Evolutionary conservation across 768 basidiomycete species (phyloP).

Genomic region (Termitomyces bulborhizus): DNA sequence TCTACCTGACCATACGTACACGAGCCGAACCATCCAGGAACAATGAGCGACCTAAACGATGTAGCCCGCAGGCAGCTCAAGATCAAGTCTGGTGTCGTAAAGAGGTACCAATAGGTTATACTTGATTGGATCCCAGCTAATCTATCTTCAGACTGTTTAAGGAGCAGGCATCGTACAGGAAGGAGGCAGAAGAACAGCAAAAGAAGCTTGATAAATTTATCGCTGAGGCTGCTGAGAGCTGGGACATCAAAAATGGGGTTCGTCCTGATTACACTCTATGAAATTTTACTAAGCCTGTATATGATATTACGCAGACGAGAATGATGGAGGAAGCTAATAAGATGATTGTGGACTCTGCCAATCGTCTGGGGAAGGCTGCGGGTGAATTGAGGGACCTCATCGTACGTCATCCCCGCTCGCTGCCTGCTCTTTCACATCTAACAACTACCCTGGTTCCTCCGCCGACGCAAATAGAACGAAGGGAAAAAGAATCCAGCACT

Average conservation of each 20-base stretch:
- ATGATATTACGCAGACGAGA: conserved; percentile 38
- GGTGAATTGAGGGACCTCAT: conserved; percentile 61
- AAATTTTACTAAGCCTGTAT: not conserved
- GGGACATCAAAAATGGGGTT: conserved; percentile 75
- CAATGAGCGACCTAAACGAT: conserved; percentile 44
- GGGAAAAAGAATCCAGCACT: conserved; percentile 39
- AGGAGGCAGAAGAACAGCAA: conserved; percentile 57
- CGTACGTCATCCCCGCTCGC: conserved; percentile 39
- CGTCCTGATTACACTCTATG: conserved; percentile 19
- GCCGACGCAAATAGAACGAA: conserved; percentile 28
- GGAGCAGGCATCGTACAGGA: conserved; percentile 59
- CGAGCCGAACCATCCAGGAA: conserved; percentile 3
- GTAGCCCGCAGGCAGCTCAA: conserved; percentile 58
- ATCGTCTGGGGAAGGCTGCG: conserved; percentile 53
- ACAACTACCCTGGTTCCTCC: conserved; percentile 6
- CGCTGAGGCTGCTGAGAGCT: conserved; percentile 58
- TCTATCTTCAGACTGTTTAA: conserved; percentile 49
- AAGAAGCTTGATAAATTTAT: conserved; percentile 56
- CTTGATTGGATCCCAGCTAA: conserved; percentile 3
- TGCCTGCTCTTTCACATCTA: conserved; percentile 2
- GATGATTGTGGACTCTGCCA: conserved; percentile 69
- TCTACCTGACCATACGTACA: not conserved
- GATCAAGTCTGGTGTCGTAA: conserved; percentile 66
- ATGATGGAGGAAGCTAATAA: conserved; percentile 73
- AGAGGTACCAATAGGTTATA: conserved; percentile 41